Conservation (phyloP, 2,329 filamentous ascomycete species). For the Sporothrix pallida region DNA sequence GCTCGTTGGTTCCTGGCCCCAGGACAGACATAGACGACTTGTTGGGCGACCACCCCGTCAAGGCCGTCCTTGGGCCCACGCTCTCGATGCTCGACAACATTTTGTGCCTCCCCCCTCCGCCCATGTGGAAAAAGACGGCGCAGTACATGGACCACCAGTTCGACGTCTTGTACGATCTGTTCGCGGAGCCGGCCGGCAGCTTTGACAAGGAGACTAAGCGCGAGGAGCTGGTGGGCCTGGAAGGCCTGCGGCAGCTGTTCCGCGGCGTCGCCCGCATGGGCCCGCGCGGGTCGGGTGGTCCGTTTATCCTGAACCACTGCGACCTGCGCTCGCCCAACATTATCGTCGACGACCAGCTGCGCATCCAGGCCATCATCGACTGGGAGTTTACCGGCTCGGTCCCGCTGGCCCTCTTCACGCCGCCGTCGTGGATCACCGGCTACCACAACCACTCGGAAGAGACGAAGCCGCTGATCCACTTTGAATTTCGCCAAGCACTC, state of each 20-base stretch:
- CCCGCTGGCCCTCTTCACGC: constrained; percentile 35
- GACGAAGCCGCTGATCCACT: neutral
- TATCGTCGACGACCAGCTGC: constrained; percentile 40
- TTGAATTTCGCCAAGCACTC: constrained; percentile 25
- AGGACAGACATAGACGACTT: constrained; percentile 29
- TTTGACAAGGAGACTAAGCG: constrained; percentile 34
- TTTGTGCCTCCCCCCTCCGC: constrained; percentile 19
- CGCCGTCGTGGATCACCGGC: constrained; percentile 38
- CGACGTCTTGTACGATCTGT: constrained; percentile 32
- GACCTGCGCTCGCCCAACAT: constrained; percentile 41
- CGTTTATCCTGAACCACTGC: constrained; percentile 40
- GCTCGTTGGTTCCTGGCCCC: constrained; percentile 40
- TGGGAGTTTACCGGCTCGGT: constrained; percentile 41
- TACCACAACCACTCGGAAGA: constrained; percentile 11
- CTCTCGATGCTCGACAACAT: constrained; percentile 36
- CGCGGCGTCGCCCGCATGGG: neutral
- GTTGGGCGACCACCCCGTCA: neutral
- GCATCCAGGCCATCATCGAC: constrained; percentile 41
- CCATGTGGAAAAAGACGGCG: neutral
- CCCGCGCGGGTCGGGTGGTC: constrained; percentile 1
- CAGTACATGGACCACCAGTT: constrained; percentile 28
- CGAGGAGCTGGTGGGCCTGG: constrained; percentile 37
- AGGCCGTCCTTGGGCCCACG: constrained; percentile 35
- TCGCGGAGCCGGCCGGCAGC: constrained; percentile 27
- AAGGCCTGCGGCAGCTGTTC: constrained; percentile 34